phyloP scores from a whole-genome alignment of 2,329 filamentous ascomycete species.

The Fusarium luffae region DNA sequence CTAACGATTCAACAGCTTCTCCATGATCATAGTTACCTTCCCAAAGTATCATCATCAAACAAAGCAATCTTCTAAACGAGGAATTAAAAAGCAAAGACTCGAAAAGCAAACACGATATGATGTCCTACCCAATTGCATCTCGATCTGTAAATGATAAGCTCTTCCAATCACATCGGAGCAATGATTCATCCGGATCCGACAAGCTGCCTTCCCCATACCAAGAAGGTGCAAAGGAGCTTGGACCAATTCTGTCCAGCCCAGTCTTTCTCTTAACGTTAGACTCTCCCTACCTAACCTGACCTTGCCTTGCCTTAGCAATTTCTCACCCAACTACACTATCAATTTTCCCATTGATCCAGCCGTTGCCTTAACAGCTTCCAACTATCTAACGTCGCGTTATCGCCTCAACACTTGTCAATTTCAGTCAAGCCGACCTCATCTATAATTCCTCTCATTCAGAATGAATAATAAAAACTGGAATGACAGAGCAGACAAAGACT shows the following conservation, averaged over 20 bases:
- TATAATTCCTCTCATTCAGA: slow-evolving; percentile 22
- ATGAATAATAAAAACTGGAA: slow-evolving; percentile 71
- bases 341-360: slow-evolving; percentile 54
- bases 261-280: slow-evolving; percentile 27
- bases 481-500: slow-evolving; percentile 70
- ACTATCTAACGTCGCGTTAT: slow-evolving; percentile 37
- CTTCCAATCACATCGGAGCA: slow-evolving; percentile 1
- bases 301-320: slow-evolving; percentile 46
- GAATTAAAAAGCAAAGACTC: neutral
- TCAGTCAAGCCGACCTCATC: slow-evolving; percentile 19
- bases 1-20: neutral
- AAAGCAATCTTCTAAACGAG: neutral
- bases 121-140: neutral
- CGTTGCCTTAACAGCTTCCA: slow-evolving; percentile 51
- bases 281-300: slow-evolving; percentile 18
- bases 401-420: slow-evolving; percentile 27
- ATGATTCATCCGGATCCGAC: slow-evolving; percentile 26
- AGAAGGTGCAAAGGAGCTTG: slow-evolving; percentile 36
- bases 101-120: neutral
- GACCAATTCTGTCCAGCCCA: slow-evolving; percentile 42
- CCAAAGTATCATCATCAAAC: neutral
- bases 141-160: neutral
- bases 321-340: slow-evolving; percentile 55
- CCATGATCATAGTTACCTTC: neutral
- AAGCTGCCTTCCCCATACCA: slow-evolving; percentile 19